phyloP scores from a whole-genome alignment of 2,329 filamentous ascomycete species.

The Fusarium pseudocircinatum region DNA sequence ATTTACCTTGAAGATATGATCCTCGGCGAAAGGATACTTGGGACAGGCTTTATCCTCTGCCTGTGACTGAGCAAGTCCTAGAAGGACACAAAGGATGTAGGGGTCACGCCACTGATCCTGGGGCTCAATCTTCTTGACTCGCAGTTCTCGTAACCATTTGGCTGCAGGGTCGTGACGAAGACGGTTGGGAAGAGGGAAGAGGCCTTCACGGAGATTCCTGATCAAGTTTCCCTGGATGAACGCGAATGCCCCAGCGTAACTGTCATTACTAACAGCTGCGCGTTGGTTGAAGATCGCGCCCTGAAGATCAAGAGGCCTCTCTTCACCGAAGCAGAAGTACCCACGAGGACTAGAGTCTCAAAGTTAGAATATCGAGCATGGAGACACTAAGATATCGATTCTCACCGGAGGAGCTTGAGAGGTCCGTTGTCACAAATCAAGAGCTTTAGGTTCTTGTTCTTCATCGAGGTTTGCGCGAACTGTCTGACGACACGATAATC shows the following conservation, averaged over 20 bases:
- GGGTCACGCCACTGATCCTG: conserved; percentile 34
- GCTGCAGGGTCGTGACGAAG: conserved; percentile 30
- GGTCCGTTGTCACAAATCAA: conserved; percentile 34
- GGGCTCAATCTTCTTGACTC: conserved; percentile 34
- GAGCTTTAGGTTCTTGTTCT: conserved; percentile 33
- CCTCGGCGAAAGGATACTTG: not conserved
- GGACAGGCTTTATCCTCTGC: conserved; percentile 6
- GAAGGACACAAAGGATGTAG: conserved; percentile 37
- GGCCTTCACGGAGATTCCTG: conserved; percentile 23
- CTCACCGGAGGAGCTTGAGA: conserved; percentile 34
- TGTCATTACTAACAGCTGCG: not conserved
- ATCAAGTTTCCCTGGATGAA: conserved; percentile 40
- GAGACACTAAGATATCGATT: accelerated
- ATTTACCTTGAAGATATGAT: conserved; percentile 29
- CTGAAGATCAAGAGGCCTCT: conserved; percentile 37
- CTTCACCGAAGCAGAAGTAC: conserved; percentile 36
- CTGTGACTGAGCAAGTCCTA: conserved; percentile 40
- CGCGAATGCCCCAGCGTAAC: conserved; percentile 27
- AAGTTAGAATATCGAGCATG: not conserved
- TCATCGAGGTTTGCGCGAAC: conserved; percentile 35
- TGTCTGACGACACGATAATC: conserved; percentile 29
- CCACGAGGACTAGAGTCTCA: conserved; percentile 28
- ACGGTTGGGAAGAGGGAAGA: conserved; percentile 29
- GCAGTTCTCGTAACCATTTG: conserved; percentile 15
- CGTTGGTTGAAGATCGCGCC: conserved; percentile 32